A percentile compares a stretch with the other conserved stretches of the same genome.
These are phyloP conservation scores for Leptographium radiaticola DNA, from an alignment of 2,329 filamentous ascomycete species.

Conservation along the genomic window DNA sequence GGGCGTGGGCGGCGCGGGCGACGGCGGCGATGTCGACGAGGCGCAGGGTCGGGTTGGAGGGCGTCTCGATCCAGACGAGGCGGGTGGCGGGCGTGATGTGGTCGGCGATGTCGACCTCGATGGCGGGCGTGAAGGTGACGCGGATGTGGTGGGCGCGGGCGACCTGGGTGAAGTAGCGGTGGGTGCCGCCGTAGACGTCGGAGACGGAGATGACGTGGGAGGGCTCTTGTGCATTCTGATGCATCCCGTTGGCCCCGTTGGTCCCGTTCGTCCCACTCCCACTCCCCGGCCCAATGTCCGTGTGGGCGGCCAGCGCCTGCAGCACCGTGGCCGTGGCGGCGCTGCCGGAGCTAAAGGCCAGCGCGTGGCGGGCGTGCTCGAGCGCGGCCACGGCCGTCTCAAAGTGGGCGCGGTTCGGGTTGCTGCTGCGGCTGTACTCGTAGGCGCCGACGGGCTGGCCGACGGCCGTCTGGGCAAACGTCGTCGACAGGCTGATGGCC, in stretches of 20 bases:
- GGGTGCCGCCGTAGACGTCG: slow-evolving; percentile 95
- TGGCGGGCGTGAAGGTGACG: slow-evolving; percentile 87
- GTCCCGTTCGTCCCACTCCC: neutral
- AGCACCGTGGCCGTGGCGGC: slow-evolving; percentile 88
- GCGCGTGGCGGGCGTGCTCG: slow-evolving; percentile 81
- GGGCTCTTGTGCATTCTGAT: slow-evolving; percentile 38
- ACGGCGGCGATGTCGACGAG: slow-evolving; percentile 89
- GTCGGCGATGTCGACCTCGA: slow-evolving; percentile 74
- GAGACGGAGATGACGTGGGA: slow-evolving; percentile 94
- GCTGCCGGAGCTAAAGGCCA: slow-evolving; percentile 89
- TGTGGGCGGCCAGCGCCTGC: slow-evolving; percentile 59
- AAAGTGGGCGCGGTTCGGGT: slow-evolving; percentile 93
- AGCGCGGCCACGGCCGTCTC: slow-evolving; percentile 83
- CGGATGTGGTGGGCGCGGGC: slow-evolving; percentile 86
- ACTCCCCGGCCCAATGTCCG: neutral
- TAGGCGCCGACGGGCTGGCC: slow-evolving; percentile 78
- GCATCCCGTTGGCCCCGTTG: neutral
- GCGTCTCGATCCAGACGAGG: slow-evolving; percentile 93
- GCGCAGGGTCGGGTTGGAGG: slow-evolving; percentile 85
- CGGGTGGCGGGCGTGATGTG: slow-evolving; percentile 84
- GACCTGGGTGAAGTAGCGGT: slow-evolving; percentile 97
- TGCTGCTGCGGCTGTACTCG: slow-evolving; percentile 88
- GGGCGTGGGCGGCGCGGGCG: slow-evolving; percentile 67
- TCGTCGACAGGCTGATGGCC: slow-evolving; percentile 89
- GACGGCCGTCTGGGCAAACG: slow-evolving; percentile 81